Evolutionary conservation across 371 early-diverging fungal species (phyloP).

Genomic region (Batrachochytrium dendrobatidis): DNA sequence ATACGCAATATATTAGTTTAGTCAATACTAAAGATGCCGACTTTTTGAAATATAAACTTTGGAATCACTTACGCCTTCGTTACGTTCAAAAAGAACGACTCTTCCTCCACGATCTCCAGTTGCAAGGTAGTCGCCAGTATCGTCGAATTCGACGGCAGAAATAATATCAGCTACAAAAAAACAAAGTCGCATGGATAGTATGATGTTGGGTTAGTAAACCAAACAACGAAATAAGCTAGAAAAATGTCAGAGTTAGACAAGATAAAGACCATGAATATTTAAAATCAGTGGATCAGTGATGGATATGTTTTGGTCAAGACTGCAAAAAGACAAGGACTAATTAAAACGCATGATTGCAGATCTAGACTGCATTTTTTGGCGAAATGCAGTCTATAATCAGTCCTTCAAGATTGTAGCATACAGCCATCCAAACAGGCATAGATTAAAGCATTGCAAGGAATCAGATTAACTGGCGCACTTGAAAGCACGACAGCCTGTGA

Average conservation of each 20-base stretch:
- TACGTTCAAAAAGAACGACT: slow-evolving; percentile 94
- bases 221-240: slow-evolving; percentile 9
- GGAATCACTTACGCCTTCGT: slow-evolving; percentile 87
- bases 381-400: too few relatives aligned
- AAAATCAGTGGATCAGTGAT: too few relatives aligned
- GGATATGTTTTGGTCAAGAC: too few relatives aligned
- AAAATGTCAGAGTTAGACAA: neutral
- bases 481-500: too few relatives aligned
- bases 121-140: slow-evolving; percentile 93
- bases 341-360: too few relatives aligned
- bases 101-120: slow-evolving; percentile 97
- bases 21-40: neutral
- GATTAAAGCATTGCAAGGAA: too few relatives aligned
- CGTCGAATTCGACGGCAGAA: slow-evolving; percentile 96
- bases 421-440: too few relatives aligned
- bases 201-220: neutral
- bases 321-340: too few relatives aligned
- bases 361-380: too few relatives aligned
- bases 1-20: neutral
- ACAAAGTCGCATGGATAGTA: neutral
- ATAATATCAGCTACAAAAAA: slow-evolving; percentile 84
- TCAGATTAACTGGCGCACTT: too few relatives aligned
- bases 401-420: too few relatives aligned
- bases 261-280: neutral
- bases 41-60: neutral